Evolutionary conservation across 164 flowering plant species (phyloP).

Genomic region (Echeveria elegans): DNA sequence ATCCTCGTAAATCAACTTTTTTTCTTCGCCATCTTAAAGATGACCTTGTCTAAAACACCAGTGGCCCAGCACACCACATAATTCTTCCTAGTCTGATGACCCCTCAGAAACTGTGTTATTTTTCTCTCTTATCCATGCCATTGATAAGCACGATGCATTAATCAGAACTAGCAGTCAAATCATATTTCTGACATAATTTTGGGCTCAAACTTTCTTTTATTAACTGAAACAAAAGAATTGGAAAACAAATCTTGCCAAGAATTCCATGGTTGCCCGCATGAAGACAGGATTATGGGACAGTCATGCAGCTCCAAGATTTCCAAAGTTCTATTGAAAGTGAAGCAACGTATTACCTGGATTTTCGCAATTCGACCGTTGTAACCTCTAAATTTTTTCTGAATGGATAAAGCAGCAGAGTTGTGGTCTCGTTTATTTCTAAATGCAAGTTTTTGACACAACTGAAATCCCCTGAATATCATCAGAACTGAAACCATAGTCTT

Average conservation of each 20-base stretch:
- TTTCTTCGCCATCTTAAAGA: conserved; percentile 82
- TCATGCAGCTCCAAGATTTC: neutral
- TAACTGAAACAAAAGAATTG: neutral
- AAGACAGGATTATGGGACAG: neutral
- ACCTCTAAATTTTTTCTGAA: conserved; percentile 92
- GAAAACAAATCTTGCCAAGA: neutral
- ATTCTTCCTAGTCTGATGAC: conserved; percentile 80
- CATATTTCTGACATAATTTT: no score
- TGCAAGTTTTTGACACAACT: conserved; percentile 52
- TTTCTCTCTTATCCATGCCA: neutral
- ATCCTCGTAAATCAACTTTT: conserved; percentile 80
- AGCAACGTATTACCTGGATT: conserved; percentile 55
- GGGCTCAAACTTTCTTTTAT: no score
- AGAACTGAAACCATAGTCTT: conserved; percentile 45
- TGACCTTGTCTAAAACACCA: conserved; percentile 72
- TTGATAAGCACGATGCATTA: no score
- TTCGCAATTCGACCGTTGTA: conserved; percentile 92
- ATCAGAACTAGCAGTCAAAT: neutral
- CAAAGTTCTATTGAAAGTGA: neutral
- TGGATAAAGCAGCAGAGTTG: conserved; percentile 73
- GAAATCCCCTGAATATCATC: conserved; percentile 48
- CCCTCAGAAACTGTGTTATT: conserved; percentile 27
- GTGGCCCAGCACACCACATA: conserved; percentile 84
- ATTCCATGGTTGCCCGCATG: neutral
- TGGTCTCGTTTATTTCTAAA: conserved; percentile 42